These are phyloP conservation scores for Aspergillus fijiensis DNA, from an alignment of 2,329 filamentous ascomycete species.

Conservation along the genomic window DNA sequence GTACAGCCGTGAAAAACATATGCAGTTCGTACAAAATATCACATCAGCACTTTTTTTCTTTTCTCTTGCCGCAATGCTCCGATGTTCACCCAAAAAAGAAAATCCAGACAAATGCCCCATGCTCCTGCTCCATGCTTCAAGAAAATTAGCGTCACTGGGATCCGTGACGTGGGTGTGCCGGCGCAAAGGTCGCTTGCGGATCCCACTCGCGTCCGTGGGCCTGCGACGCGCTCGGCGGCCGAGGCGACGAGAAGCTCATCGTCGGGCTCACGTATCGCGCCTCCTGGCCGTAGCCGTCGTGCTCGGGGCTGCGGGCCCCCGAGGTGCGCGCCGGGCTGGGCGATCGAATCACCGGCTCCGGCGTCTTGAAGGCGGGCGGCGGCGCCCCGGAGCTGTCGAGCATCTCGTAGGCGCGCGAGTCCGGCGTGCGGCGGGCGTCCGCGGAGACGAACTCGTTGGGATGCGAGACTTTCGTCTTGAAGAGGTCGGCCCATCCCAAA, in stretches of 20 bases:
- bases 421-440: conserved; percentile 68
- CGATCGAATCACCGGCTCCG: conserved; percentile 34
- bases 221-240: conserved; percentile 38
- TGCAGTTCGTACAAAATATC: not conserved
- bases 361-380: conserved; percentile 29
- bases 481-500: conserved; percentile 73
- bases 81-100: not conserved
- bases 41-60: not conserved
- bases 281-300: conserved; percentile 41
- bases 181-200: conserved; percentile 38
- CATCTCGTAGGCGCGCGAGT: conserved; percentile 77
- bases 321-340: conserved; percentile 18
- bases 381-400: conserved; percentile 43
- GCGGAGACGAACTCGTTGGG: conserved; percentile 82
- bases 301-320: conserved; percentile 20
- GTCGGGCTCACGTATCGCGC: conserved; percentile 49
- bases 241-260: conserved; percentile 51
- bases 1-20: not conserved
- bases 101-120: not conserved
- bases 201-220: conserved; percentile 35
- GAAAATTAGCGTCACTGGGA: not conserved
- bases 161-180: conserved; percentile 6
- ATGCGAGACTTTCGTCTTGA: conserved; percentile 49
- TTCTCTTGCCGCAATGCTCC: not conserved
- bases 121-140: not conserved